Conservation (phyloP, 116 monocot species). For the Trichopus zeylanicus region DNA sequence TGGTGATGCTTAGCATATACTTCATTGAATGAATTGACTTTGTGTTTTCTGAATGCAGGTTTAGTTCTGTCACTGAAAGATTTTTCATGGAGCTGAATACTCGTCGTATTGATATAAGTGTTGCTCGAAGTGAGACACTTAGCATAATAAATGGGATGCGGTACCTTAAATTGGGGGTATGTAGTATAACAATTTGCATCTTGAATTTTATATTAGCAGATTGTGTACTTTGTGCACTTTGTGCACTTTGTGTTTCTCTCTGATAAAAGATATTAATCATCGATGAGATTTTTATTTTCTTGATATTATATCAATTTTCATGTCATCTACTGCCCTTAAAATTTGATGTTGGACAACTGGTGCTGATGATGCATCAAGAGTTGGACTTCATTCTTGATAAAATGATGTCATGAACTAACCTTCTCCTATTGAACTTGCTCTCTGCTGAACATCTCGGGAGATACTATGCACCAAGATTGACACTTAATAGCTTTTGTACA, state of each 20-base stretch:
- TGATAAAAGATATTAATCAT: not conserved
- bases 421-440: too few species aligned
- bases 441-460: too few species aligned
- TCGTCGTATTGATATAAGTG: slow-evolving; percentile 73
- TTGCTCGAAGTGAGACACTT: slow-evolving; percentile 95
- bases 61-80: slow-evolving; percentile 93
- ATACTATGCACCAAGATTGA: too few species aligned
- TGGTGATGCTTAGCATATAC: too few species aligned
- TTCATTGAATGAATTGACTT: not conserved
- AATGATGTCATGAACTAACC: too few species aligned
- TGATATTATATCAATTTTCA: not conserved
- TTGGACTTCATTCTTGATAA: too few species aligned
- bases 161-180: slow-evolving; percentile 99
- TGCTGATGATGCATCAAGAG: too few species aligned
- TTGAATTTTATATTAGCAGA: not conserved
- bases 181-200: not conserved
- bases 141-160: slow-evolving; percentile 99
- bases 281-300: not conserved
- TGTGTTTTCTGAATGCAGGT: slow-evolving; percentile 46
- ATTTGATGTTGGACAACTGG: not conserved
- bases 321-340: not conserved
- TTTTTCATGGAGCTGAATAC: slow-evolving; percentile 98
- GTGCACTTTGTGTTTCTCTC: not conserved
- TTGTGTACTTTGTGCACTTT: not conserved
- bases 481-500: too few species aligned